phyloP scores from a whole-genome alignment of 371 early-diverging fungal species.

The Blastocladiella emersonii region DNA sequence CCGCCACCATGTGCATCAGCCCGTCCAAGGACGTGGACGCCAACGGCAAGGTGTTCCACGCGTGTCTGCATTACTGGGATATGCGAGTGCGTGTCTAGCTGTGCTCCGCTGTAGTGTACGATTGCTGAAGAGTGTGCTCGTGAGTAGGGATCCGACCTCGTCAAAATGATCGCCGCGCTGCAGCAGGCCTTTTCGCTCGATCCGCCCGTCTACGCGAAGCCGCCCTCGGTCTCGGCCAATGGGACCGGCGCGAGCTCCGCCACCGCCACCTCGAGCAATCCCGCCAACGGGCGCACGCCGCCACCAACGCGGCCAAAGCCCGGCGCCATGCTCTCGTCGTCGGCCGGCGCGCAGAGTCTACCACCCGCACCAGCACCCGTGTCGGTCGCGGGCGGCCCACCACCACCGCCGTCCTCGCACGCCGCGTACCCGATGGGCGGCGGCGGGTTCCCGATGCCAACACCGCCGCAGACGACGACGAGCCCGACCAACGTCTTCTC shows the following conservation, averaged over 20 bases:
- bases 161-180: constrained; percentile 41
- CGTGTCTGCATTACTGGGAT: constrained; percentile 51
- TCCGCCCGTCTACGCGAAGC: constrained; percentile 58
- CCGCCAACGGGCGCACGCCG: no score
- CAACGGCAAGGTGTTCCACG: constrained; percentile 68
- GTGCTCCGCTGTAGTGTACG: not conserved
- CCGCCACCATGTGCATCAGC: constrained; percentile 68
- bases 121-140: no score
- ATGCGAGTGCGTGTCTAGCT: not conserved
- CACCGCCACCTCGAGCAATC: constrained; percentile 3
- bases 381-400: no score
- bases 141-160: not conserved
- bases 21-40: constrained; percentile 69
- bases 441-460: no score
- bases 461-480: no score
- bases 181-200: constrained; percentile 58
- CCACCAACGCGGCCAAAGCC: no score
- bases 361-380: no score
- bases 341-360: no score
- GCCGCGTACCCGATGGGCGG: no score
- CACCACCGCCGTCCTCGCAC: no score
- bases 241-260: constrained; percentile 2
- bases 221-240: not conserved
- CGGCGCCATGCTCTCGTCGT: no score
- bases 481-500: constrained; percentile 7